Evolutionary conservation across 2,329 filamentous ascomycete genomes (phyloP), one percentile per base, ranked within the genome.

Genomic region (Aspergillus tanneri): DNA sequence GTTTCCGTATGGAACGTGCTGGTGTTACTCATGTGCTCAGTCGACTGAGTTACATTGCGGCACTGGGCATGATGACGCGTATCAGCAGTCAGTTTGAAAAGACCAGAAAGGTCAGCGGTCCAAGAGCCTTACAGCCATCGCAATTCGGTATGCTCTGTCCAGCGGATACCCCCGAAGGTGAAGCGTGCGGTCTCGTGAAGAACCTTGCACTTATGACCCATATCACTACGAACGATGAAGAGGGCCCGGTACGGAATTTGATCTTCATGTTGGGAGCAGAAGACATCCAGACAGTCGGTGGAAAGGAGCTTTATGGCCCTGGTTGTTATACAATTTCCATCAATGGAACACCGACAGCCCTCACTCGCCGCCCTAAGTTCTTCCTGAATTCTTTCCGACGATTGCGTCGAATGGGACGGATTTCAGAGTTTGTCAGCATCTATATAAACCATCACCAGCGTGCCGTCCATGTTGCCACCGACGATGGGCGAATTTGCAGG

Each of bases 81-180:
- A 97, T 99, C 63, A 93, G 87, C 69, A 95, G 88, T 79, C 93
- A 99, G 74, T 99, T 99, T 64, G 93, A 99, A 68, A 99, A 99
- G 79, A 97, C 93, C 2, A 79, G 93, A 60, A 99, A 99, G 72
- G 91, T 99, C 52, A 91, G 86, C 65, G 95, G 95, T 57, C 93
- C 95, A 61, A 86, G 93, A 80, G 93, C 95, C 14, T 78, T 99
- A 40, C 93, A 99, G 65, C 91, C 93, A 5, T 99, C 93, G 1
- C 93, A 99, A 59, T 99, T 96, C 75, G 93, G 93, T 60, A 96
- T 99, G 91, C 78, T 99, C 46, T 99, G 93, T 66, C 88, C 91
- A 0, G 95, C 93, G 9, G 93, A 99, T 77, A 99, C 93, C 0
- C 93, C 93, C 5, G 93, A 99, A 85, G 93, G 93, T 72, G 93